A percentile compares a stretch with the other conserved stretches of the same genome.
These are phyloP conservation scores for Fusarium foetens DNA, from an alignment of 2,329 filamentous ascomycete genomes.

Conservation along the genomic window DNA sequence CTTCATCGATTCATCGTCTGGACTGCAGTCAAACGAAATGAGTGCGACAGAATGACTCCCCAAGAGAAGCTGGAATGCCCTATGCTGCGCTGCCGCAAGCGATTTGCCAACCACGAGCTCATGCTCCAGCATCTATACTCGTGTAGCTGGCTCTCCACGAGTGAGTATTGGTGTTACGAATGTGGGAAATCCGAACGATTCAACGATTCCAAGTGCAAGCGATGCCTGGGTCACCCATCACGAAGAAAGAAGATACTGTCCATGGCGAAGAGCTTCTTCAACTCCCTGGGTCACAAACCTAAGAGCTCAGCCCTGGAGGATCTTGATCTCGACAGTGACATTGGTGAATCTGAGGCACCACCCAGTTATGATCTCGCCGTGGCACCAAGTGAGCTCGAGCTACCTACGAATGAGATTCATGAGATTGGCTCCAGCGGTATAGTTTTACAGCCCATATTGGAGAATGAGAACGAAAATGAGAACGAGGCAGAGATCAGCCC, in stretches of 20 bases:
- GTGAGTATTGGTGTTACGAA: slow-evolving; percentile 67
- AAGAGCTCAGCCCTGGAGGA: slow-evolving; percentile 47
- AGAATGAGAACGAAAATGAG: slow-evolving; percentile 25
- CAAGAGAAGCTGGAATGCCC: slow-evolving; percentile 63
- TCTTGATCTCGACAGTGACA: slow-evolving; percentile 45
- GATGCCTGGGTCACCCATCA: slow-evolving; percentile 61
- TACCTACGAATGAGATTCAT: slow-evolving; percentile 61
- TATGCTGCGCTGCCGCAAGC: slow-evolving; percentile 60
- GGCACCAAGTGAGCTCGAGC: slow-evolving; percentile 52
- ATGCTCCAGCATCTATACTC: slow-evolving; percentile 64
- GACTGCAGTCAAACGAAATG: slow-evolving; percentile 66
- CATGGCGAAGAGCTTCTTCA: slow-evolving; percentile 65
- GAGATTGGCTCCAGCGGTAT: slow-evolving; percentile 64
- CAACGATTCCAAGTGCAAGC: slow-evolving; percentile 61
- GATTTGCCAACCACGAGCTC: slow-evolving; percentile 61
- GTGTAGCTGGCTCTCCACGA: slow-evolving; percentile 59
- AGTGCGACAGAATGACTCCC: slow-evolving; percentile 57
- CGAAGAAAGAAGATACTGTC: slow-evolving; percentile 63
- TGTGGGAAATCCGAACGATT: slow-evolving; percentile 63
- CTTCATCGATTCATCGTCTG: slow-evolving; percentile 66
- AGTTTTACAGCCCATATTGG: slow-evolving; percentile 46
- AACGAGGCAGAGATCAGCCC: slow-evolving; percentile 37
- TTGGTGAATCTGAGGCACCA: slow-evolving; percentile 52
- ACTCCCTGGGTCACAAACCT: slow-evolving; percentile 61
- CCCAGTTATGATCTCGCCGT: slow-evolving; percentile 59